Evolutionary conservation across 2,329 filamentous ascomycete species (phyloP).

Genomic region (Sporothrix schenckii): DNA sequence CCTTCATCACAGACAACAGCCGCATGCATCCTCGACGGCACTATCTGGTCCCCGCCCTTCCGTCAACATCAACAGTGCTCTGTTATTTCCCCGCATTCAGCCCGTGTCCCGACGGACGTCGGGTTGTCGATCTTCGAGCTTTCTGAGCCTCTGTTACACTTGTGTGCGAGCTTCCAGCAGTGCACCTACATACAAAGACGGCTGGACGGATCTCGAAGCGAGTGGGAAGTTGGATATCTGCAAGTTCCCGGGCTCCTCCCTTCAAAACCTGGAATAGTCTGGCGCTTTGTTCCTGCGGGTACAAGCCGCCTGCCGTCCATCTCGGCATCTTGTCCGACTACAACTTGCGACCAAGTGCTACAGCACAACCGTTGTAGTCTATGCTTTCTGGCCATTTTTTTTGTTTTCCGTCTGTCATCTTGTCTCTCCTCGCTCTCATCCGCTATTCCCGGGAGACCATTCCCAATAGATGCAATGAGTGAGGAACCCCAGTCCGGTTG

Average conservation of each 20-base stretch:
- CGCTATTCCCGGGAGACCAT: not conserved
- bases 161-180: not conserved
- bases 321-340: not conserved
- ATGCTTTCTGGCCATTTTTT: not conserved
- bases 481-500: not conserved
- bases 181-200: not conserved
- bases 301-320: not conserved
- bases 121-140: not conserved
- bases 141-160: not conserved
- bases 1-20: not conserved
- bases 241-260: not conserved
- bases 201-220: not conserved
- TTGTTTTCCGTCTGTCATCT: not conserved
- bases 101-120: not conserved
- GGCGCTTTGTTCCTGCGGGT: not conserved
- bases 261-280: not conserved
- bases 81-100: not conserved
- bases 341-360: constrained; percentile 2
- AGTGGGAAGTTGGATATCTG: constrained; percentile 5
- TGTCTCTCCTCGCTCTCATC: not conserved
- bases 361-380: not conserved
- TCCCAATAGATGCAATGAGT: not conserved
- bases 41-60: not conserved
- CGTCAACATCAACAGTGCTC: not conserved
- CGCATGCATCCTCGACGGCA: constrained; percentile 7